Conservation (phyloP, 768 basidiomycete genomes). For the Termitomyces sp. region DNA sequence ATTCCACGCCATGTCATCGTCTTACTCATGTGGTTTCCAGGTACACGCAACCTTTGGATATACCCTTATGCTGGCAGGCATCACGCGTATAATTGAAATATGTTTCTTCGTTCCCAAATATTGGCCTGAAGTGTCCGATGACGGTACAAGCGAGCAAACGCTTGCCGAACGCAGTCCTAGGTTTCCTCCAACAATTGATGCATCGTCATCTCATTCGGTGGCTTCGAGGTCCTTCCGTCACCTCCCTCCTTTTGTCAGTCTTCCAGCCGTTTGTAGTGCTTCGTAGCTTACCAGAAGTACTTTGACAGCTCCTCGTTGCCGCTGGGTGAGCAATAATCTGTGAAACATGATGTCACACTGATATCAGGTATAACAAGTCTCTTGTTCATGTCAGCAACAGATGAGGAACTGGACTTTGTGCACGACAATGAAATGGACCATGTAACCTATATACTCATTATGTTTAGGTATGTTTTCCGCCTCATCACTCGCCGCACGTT, state of each 20-base stretch:
- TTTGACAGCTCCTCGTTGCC: constrained; percentile 57
- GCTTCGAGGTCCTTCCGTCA: constrained; percentile 71
- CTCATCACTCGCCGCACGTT: background rate
- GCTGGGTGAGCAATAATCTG: constrained; percentile 48
- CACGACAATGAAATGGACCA: constrained; percentile 80
- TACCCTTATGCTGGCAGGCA: constrained; percentile 79
- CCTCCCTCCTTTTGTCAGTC: constrained; percentile 81
- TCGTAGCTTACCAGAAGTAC: constrained; percentile 5
- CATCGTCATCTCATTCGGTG: constrained; percentile 19
- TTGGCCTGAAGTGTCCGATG: constrained; percentile 35
- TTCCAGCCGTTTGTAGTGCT: background rate
- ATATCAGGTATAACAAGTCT: constrained; percentile 34
- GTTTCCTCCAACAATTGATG: constrained; percentile 5
- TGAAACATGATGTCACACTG: background rate
- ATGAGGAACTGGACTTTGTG: constrained; percentile 78
- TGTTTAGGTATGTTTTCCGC: constrained; percentile 56
- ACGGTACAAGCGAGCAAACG: constrained; percentile 63
- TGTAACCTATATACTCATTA: constrained; percentile 83
- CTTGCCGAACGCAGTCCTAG: constrained; percentile 35
- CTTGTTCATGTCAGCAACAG: constrained; percentile 90
- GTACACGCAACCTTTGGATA: constrained; percentile 84
- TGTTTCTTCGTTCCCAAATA: constrained; percentile 58
- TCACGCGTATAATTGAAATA: constrained; percentile 77
- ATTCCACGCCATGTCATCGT: background rate
- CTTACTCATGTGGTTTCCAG: constrained; percentile 26